Base-by-base conservation (phyloP, 176 grass and related monocot species). In the Canna indica region DNA sequence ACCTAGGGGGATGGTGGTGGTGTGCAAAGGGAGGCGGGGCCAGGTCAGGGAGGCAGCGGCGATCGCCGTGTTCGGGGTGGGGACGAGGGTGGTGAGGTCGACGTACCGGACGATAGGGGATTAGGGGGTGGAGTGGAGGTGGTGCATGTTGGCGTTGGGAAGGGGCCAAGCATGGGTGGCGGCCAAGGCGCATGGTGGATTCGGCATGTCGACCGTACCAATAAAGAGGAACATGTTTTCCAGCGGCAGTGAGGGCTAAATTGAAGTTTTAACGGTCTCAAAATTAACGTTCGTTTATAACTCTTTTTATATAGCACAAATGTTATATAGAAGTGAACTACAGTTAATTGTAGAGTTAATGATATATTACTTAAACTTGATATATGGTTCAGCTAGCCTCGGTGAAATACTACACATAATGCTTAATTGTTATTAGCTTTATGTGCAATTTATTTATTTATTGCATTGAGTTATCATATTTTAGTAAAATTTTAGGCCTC, bases 191-290 rank as follows among this genome's bases (percentile, higher is more conserved):
- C n/a, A n/a, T 76, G 84, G 0, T 91, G 85, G 88, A 91, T 91
- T 60, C 73, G 76, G 1, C 88, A 85, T 56, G 60, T 91, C 26
- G 85, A 91, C 48, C 67, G 69, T 34, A 36, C 75, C 13, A 87
- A 84, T 5, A 85, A 79, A 48, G 88, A 91, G 79, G 85, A 87
- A 41, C 82, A 91, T 46, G 69, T 91, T 20, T 91, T 91, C 39
- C 88, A 84, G 26, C 81, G 88, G 63, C 42, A 39, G 61, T 58
- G 28, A 4, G 0, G 33, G 42, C 14, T 13, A 45, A 45, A 13
- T 45, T 45, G n/a, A n/a, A n/a, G n/a, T n/a, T n/a, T n/a, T n/a
- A n/a, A n/a, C n/a, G n/a, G n/a, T n/a, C n/a, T n/a, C n/a, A n/a
- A n/a, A n/a, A n/a, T n/a, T n/a, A n/a, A n/a, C n/a, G n/a, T n/a